Conservation (phyloP, 441 rosid genomes). For the Gossypium trilobum region DNA sequence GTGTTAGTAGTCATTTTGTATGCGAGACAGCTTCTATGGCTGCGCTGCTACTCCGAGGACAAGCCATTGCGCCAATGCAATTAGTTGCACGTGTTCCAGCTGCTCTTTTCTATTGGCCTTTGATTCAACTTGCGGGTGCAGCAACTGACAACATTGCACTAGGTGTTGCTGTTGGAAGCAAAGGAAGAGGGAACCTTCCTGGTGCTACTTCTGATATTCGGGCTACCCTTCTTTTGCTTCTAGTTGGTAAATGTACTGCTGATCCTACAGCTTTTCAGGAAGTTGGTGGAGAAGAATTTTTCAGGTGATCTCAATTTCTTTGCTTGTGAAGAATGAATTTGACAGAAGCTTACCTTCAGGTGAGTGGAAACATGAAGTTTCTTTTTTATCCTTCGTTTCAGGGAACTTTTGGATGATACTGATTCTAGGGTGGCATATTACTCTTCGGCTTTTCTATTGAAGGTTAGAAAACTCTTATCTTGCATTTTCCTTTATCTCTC, state of each 20-base stretch:
- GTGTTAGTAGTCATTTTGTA: slow-evolving; percentile 29
- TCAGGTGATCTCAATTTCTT: slow-evolving; percentile 46
- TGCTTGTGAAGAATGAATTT: slow-evolving; percentile 15
- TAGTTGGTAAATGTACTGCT: slow-evolving; percentile 90
- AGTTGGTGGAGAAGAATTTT: slow-evolving; percentile 88
- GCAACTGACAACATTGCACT: slow-evolving; percentile 90
- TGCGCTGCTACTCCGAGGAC: slow-evolving; percentile 80
- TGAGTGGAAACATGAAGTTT: slow-evolving; percentile 2
- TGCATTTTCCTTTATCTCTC: not conserved
- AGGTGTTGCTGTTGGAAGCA: slow-evolving; percentile 99
- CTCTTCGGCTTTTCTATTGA: slow-evolving; percentile 90
- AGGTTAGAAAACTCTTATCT: slow-evolving; percentile 48
- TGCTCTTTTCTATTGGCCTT: slow-evolving; percentile 90
- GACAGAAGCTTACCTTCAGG: not conserved
- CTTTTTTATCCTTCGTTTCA: slow-evolving; percentile 24
- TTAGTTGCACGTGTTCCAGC: slow-evolving; percentile 91
- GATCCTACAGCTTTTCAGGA: slow-evolving; percentile 84
- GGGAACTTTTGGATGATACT: slow-evolving; percentile 91
- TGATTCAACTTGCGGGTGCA: slow-evolving; percentile 94
- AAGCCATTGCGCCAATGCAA: slow-evolving; percentile 91
- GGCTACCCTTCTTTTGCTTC: slow-evolving; percentile 80
- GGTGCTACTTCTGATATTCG: slow-evolving; percentile 96
- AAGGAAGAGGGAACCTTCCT: slow-evolving; percentile 96
- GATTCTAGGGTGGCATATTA: slow-evolving; percentile 98
- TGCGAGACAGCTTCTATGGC: slow-evolving; percentile 85